phyloP scores from a whole-genome alignment of 75 land plant species.

The Isoetes taiwanensis region DNA sequence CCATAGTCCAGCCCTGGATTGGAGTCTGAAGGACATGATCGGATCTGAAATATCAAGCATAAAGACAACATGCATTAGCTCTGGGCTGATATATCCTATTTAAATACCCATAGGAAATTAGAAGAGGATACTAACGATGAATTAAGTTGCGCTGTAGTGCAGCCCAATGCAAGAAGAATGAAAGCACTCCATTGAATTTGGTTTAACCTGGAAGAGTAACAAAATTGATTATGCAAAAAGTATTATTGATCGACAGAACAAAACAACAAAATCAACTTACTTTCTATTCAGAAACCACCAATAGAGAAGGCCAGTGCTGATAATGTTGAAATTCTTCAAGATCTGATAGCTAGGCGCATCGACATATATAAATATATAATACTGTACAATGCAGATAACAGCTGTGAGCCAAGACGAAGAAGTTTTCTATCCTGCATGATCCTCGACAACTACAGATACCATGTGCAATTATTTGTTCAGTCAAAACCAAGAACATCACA shows the following conservation, averaged over 20 bases:
- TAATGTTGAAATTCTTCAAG: slow-evolving; percentile 75
- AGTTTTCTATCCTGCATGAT: too few relatives aligned
- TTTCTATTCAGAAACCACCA: slow-evolving; percentile 54
- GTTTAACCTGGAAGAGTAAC: slow-evolving; percentile 36
- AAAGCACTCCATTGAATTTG: slow-evolving; percentile 78
- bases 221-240: neutral
- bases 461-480: too few relatives aligned
- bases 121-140: slow-evolving; percentile 32
- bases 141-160: slow-evolving; percentile 74
- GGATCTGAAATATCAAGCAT: slow-evolving; percentile 30
- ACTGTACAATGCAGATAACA: too few relatives aligned
- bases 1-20: slow-evolving; percentile 72
- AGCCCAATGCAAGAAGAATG: slow-evolving; percentile 55
- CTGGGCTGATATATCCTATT: neutral
- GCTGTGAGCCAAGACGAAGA: too few relatives aligned
- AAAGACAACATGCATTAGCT: neutral
- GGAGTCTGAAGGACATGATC: slow-evolving; percentile 72
- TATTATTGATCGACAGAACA: neutral
- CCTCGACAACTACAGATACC: too few relatives aligned
- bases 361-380: slow-evolving; percentile 84
- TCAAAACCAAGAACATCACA: too few relatives aligned
- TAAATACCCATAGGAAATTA: neutral
- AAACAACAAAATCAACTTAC: slow-evolving; percentile 13
- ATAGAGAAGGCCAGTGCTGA: slow-evolving; percentile 72
- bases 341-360: slow-evolving; percentile 94